phyloP scores from a whole-genome alignment of 306 rosid genomes.

The Vigna radiata region DNA sequence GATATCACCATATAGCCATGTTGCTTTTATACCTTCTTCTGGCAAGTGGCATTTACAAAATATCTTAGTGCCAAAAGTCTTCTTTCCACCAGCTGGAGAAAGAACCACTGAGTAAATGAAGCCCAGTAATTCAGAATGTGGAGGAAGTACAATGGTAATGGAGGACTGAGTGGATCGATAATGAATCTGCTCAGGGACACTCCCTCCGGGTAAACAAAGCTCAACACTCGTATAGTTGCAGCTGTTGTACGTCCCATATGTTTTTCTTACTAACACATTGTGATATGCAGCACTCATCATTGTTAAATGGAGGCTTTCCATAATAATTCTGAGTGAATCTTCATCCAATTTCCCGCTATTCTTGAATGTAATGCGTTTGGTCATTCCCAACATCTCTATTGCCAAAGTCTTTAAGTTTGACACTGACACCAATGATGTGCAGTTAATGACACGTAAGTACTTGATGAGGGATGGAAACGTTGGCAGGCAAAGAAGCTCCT shows the following conservation, averaged over 20 bases:
- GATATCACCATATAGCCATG: neutral
- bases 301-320: neutral
- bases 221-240: constrained; percentile 8
- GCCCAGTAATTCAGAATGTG: constrained; percentile 6
- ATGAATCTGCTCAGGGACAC: neutral
- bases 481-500: constrained; percentile 34
- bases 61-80: neutral
- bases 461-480: constrained; percentile 39
- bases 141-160: constrained; percentile 6
- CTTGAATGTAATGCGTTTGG: neutral
- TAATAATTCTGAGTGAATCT: neutral
- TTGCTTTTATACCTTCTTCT: neutral
- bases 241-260: neutral
- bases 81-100: constrained; percentile 26
- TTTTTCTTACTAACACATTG: neutral
- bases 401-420: neutral
- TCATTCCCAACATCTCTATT: neutral
- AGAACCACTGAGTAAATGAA: constrained; percentile 43
- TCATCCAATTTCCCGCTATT: neutral
- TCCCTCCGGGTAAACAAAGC: constrained; percentile 35
- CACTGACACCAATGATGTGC: constrained; percentile 35
- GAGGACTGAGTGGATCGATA: neutral
- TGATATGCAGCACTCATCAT: constrained; percentile 21
- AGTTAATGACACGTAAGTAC: constrained; percentile 34
- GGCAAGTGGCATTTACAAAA: constrained; percentile 12